These are phyloP conservation scores for Diaporthe sp. DNA, from an alignment of 2,329 filamentous ascomycete species.

Conservation along the genomic window DNA sequence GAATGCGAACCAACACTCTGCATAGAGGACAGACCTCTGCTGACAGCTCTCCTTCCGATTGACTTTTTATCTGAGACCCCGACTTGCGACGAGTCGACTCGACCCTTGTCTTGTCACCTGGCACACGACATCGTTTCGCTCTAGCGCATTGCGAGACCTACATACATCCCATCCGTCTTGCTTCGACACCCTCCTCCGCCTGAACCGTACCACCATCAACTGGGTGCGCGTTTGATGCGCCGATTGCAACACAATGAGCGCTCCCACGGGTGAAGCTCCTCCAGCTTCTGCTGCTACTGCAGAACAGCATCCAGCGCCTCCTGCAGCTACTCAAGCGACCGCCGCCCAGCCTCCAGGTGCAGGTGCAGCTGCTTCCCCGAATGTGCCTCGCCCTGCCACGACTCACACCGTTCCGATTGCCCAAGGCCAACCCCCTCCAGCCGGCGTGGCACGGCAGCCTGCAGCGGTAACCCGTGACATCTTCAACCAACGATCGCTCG, in stretches of 20 bases:
- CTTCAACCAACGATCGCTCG: slow-evolving; percentile 77
- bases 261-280: slow-evolving; percentile 41
- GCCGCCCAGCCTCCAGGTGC: slow-evolving; percentile 23
- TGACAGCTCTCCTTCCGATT: slow-evolving; percentile 22
- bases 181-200: not conserved
- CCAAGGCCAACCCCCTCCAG: slow-evolving; percentile 37
- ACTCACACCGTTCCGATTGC: slow-evolving; percentile 38
- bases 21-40: slow-evolving; percentile 20
- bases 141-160: slow-evolving; percentile 16
- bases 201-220: slow-evolving; percentile 21
- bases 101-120: not conserved
- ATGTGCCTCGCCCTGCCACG: slow-evolving; percentile 30
- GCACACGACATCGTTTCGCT: slow-evolving; percentile 15
- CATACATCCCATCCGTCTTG: not conserved
- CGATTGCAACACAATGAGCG: slow-evolving; percentile 40
- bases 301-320: slow-evolving; percentile 31
- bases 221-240: slow-evolving; percentile 41
- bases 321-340: slow-evolving; percentile 32
- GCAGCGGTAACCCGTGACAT: slow-evolving; percentile 61
- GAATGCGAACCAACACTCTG: slow-evolving; percentile 31
- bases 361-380: slow-evolving; percentile 14
- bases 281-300: slow-evolving; percentile 36
- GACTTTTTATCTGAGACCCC: slow-evolving; percentile 26
- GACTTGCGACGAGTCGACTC: slow-evolving; percentile 22
- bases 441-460: slow-evolving; percentile 41